Evolutionary conservation across 129 eudicot genomes (phyloP).

Genomic region (Ambrosia artemisiifolia): DNA sequence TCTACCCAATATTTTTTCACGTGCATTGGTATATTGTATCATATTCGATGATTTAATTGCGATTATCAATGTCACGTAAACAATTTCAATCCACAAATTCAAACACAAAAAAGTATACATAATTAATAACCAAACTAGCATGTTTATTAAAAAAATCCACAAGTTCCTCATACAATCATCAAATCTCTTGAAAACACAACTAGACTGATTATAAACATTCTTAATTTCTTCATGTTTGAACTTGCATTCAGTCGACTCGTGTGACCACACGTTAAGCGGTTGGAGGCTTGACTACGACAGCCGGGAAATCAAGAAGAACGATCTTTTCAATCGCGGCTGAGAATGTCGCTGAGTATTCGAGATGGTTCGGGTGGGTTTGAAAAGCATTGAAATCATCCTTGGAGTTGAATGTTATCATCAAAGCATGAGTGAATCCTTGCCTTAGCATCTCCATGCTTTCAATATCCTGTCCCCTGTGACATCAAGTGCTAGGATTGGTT

Average conservation of each 20-base stretch:
- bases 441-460: conserved; percentile 83
- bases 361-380: conserved; percentile 59
- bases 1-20: no score
- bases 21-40: background rate
- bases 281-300: conserved; percentile 50
- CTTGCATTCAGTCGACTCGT: background rate
- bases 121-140: conserved; percentile 19
- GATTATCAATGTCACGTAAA: background rate
- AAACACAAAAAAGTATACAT: background rate
- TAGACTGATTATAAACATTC: background rate
- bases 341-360: conserved; percentile 58
- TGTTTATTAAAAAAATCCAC: conserved; percentile 21
- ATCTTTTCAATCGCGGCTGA: conserved; percentile 69
- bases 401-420: conserved; percentile 77
- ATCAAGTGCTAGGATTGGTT: background rate
- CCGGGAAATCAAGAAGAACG: conserved; percentile 82
- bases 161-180: conserved; percentile 20
- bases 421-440: conserved; percentile 88
- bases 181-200: conserved; percentile 15
- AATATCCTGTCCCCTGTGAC: conserved; percentile 73
- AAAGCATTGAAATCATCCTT: conserved; percentile 70
- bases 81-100: background rate
- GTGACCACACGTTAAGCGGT: conserved; percentile 2
- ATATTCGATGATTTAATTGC: background rate
- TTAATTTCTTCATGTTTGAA: background rate